Evolutionary conservation across 768 basidiomycete species (phyloP), one percentile per base, ranked within the genome.

Genomic region (Jaapia argillacea): DNA sequence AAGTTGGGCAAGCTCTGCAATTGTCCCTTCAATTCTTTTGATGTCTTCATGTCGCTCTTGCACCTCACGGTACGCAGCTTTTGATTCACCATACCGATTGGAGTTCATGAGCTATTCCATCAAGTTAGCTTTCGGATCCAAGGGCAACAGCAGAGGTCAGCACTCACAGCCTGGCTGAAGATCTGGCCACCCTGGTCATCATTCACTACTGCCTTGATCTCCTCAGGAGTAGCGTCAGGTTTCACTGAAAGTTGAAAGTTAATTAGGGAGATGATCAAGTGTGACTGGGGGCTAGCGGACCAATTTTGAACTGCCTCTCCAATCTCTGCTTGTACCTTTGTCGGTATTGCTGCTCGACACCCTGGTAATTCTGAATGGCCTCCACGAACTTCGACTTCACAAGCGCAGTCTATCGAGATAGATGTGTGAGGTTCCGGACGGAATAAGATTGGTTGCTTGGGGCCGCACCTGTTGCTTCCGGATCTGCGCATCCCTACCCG

Each of bases 11-110:
- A 98, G 77, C 64, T 98, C 90, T 12, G 79, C 81, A 36, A 99
- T 68, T 6, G 93, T 98, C 64, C 77, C 75, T 62, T 97, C 94
- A 54, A 99, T 98, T 55, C 85, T 84, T 63, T 90, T 81, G 62
- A 99, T 88, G 53, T 99, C 93, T 60, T 85, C 86, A 57, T 98
- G 92, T 47, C 94, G 83, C 54, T 85, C 87, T 66, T 98, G 94
- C n/a, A 97, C 94, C 58, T 99, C 94, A 41, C 82, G 79, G 63
- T 93, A 96, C 3, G 93, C 92, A 6, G 84, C 84, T 43, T 84
- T 74, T 37, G 93, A 89, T 56, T 85, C 83, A 42, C 85, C 91
- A 53, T 85, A 87, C n/a, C 88, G 85, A 62, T 84, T 88, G 37
- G 89, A 88, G 65, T 77, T 87, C 70, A 93, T 72, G 50, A 96